Base-by-base conservation (phyloP, 176 grass and related monocot genomes). In the Olyra latifolia region DNA sequence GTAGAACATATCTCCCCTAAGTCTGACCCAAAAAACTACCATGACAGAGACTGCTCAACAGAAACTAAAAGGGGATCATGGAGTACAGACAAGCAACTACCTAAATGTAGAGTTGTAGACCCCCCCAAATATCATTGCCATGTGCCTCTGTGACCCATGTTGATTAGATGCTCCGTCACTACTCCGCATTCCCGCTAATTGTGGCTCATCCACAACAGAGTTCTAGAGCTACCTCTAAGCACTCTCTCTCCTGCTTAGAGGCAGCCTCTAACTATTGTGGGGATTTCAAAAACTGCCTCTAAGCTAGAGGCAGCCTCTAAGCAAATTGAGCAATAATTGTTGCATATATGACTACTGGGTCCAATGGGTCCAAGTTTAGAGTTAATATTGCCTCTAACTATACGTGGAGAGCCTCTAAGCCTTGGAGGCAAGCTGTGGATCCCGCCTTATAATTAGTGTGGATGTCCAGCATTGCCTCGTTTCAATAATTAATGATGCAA, bases 31-130 rank as follows among this genome's bases (percentile, higher is more conserved):
- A 69, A 39, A 56, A 22, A 80, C 38, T 57, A 76, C 39, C 71
- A 71, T 42, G 48, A 85, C n/a, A 76, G 28, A 76, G 71, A 89
- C 77, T 77, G 71, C 28, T 76, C 27, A 85, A 45, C 82, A 13
- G 47, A 89, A 41, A 5, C 11, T 71, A 56, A 65, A 56, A 85
- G 44, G 19, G 65, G 81, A 89, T 76, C 62, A 71, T 65, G 29
- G 56, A 57, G n/a, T 58, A 25, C 9, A 85, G 63, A 30, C 48
- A 69, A 76, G 28, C 48, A 72, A 56, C 38, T 67, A 56, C 39
- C 82, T 80, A 63, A 72, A 39, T 13, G 27, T 75, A 53, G 71
- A 28, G n/a, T n/a, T 4, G 4, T 4, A 1, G 3, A 32, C 64
- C 50, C 48, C 7, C 7, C 23, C 59, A 20, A 88, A 55, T 14